Conservation (phyloP, 2,329 filamentous ascomycete genomes). For the Claviceps purpurea region DNA sequence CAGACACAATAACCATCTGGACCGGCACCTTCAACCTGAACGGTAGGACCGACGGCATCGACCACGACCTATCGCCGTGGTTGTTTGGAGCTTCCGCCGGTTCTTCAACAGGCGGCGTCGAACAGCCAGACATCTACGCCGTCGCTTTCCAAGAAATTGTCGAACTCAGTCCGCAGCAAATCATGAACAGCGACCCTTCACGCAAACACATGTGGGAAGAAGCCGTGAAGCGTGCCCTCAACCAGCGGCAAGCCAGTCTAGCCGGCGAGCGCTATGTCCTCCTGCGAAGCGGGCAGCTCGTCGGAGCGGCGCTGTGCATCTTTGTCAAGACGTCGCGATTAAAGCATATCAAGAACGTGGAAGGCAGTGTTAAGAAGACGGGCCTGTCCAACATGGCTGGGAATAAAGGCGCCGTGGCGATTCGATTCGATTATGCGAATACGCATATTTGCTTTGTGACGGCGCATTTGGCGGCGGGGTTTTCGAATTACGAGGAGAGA, state of each 20-base stretch:
- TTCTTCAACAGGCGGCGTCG: constrained; percentile 34
- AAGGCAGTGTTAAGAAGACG: constrained; percentile 86
- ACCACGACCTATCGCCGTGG: constrained; percentile 75
- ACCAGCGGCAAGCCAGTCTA: constrained; percentile 50
- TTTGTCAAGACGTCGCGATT: constrained; percentile 74
- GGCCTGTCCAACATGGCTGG: constrained; percentile 95
- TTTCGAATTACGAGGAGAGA: constrained; percentile 90
- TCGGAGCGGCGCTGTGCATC: constrained; percentile 83
- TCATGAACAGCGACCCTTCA: constrained; percentile 93
- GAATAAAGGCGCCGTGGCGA: constrained; percentile 95
- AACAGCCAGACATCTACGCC: constrained; percentile 72
- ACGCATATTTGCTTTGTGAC: constrained; percentile 93
- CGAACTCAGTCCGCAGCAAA: constrained; percentile 92
- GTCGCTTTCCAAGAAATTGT: constrained; percentile 97
- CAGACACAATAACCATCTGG: constrained; percentile 63
- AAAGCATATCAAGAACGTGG: constrained; percentile 83
- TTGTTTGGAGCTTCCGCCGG: constrained; percentile 50
- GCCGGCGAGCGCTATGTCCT: constrained; percentile 74
- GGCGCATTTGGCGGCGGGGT: constrained; percentile 89
- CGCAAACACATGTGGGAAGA: constrained; percentile 77
- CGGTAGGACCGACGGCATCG: constrained; percentile 64
- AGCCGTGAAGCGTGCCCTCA: constrained; percentile 65
- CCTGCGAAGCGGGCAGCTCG: constrained; percentile 81
- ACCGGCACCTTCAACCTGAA: constrained; percentile 94
- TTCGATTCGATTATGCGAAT: constrained; percentile 86